A percentile compares a stretch with the other conserved stretches of the same genome.
These are phyloP conservation scores for Aurantiochytrium sp. DNA, from an alignment of 108 stramenopile genomes.

Conservation along the genomic window DNA sequence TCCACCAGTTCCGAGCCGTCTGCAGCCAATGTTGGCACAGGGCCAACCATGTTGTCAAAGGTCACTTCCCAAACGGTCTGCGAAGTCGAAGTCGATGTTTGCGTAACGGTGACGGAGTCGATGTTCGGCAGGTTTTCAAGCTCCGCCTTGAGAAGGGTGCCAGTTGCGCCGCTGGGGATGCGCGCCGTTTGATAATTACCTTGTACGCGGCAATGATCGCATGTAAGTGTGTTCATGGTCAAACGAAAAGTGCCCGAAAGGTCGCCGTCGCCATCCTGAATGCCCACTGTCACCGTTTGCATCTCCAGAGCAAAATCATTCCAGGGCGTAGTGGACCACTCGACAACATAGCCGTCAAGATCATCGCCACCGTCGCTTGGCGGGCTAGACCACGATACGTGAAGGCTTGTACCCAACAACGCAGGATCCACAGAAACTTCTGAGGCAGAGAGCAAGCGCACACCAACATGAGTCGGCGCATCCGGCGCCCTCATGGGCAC, in stretches of 20 bases:
- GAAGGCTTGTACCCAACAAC: constrained; percentile 54
- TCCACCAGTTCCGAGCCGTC: not conserved
- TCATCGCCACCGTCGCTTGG: constrained; percentile 67
- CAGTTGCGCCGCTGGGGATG: not conserved
- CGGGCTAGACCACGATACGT: constrained; percentile 64
- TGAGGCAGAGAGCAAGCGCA: not conserved
- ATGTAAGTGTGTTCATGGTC: constrained; percentile 56
- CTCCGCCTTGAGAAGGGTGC: constrained; percentile 48
- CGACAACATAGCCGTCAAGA: constrained; percentile 61
- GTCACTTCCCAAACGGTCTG: not conserved
- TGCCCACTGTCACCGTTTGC: constrained; percentile 27
- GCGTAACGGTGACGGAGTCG: constrained; percentile 47
- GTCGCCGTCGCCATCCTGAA: constrained; percentile 27
- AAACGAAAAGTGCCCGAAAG: constrained; percentile 62
- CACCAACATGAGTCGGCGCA: not conserved
- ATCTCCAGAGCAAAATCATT: constrained; percentile 31
- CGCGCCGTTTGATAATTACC: not conserved
- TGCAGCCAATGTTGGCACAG: not conserved
- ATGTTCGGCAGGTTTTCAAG: constrained; percentile 59
- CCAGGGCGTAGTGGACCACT: constrained; percentile 49
- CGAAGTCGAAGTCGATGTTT: not conserved
- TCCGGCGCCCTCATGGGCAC: constrained; percentile 15
- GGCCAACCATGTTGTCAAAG: not conserved
- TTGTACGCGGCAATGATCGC: not conserved
- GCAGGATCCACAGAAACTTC: constrained; percentile 46